Evolutionary conservation across 176 grass and related monocot species (phyloP), one percentile per base, ranked within the genome.

Genomic region (Carex myosuroides): DNA sequence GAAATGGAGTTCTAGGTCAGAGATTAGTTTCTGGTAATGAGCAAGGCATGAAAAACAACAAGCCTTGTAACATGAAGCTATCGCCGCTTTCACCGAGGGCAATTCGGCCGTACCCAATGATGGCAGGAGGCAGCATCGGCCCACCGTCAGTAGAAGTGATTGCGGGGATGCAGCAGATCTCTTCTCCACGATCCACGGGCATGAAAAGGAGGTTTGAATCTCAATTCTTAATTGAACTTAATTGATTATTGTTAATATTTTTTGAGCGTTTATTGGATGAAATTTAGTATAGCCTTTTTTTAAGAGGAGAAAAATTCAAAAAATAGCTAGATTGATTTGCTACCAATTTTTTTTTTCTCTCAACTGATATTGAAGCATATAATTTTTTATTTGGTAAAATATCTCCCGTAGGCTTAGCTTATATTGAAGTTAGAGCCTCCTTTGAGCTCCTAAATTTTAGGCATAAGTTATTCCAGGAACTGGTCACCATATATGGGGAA

Each of bases 121-220:
- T 88, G 71, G 18, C 33, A 62, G 73, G 64, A 44, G 64, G 75
- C 65, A 8, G 86, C 4, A 12, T 85, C 55, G 74, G 70, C 6
- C 54, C 75, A 18, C 42, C 86, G 29, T 83, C 83, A 60, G 14
- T 80, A 14, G 86, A 85, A 13, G 91, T 91, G 69, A 83, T 60
- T 44, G 18, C 62, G 13, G 78, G 52, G 3, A 88, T 87, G 70
- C 77, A 87, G 81, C 91, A 90, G 84, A 92, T 99, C 91, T 84
- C 88, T 9, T 86, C 90, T 5, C 85, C 87, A 41, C 83, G 73
- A 18, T 32, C 64, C 37, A 63, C 80, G 11, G 91, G 93, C 65
- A 89, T 94, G 88, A 95, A 95, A 82, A 84, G 93, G 86, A 95
- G 93, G 93, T 95, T 81, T 8, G 89, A n/a, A 1, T 65, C 46